Base-by-base conservation (phyloP, 805 yeast species). In the Spathaspora passalidarum region DNA sequence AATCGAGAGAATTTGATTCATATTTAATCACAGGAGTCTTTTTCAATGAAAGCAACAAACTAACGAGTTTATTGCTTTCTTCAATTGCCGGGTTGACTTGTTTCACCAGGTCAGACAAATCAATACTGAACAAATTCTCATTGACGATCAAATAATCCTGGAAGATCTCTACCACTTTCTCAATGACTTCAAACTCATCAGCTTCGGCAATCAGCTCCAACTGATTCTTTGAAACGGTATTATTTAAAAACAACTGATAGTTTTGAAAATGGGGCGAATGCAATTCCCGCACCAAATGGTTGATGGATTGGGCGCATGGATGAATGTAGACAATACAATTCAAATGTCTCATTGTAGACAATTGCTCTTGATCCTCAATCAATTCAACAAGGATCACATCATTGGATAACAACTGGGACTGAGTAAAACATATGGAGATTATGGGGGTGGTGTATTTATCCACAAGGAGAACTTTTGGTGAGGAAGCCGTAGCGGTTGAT, bases 351-450 rank as follows among this genome's bases (percentile, higher is more conserved):
- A 72, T 69, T 7, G 34, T 47, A 37, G 48, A 90, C 81, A 76
- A 91, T 76, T 36, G 76, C 78, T 56, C 84, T 88, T 94, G 73
- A 38, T 73, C 66, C 17, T 69, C 73, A 16, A 72, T 55, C 53
- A 66, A 57, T 57, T 89, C 97, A 39, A 89, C 83, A 42, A 94
- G 72, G 49, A 87, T 89, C n/a, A 94, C 80, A 50, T 92, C 96
- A 54, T 88, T 79, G 53, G 85, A 81, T 32, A 94, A 74, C 38
- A 94, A 73, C 46, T 83, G 86, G 2, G 95, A 84, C 61, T 94
- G 99, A 2, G 97, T 86, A 22, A 95, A 80, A 55, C 86, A 82
- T 78, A 94, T 75, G n/a, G 97, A 89, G 18, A 94, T 79, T 19
- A 90, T 81, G 0, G 90, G 76, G 5, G 95, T 87, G 54, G 99